phyloP scores from a whole-genome alignment of 352 stramenopile genomes.

The Pythium periplocum region DNA sequence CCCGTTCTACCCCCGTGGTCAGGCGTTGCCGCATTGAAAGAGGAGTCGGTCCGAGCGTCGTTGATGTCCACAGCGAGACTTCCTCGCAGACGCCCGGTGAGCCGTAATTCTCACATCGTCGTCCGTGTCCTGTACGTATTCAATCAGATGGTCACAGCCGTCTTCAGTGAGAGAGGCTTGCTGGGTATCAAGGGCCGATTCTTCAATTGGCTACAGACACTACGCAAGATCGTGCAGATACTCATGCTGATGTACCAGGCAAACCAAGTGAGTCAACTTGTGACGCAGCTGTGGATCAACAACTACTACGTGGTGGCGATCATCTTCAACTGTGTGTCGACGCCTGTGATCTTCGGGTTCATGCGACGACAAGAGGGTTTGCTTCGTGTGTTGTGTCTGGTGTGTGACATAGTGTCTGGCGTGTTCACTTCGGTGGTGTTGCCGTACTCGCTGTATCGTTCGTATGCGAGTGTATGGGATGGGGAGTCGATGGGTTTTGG shows the following conservation, averaged over 20 bases:
- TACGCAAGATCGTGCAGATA: constrained; percentile 4
- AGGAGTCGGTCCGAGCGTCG: too few species aligned
- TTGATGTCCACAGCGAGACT: too few species aligned
- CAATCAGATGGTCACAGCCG: too few species aligned
- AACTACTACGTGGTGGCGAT: neutral
- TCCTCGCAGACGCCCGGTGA: too few species aligned
- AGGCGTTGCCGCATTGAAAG: too few species aligned
- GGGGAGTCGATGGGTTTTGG: neutral
- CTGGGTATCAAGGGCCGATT: constrained; percentile 1
- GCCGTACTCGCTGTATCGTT: neutral
- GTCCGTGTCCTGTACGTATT: too few species aligned
- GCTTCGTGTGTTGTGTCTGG: constrained; percentile 1
- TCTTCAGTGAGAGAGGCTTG: neutral
- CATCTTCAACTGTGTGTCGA: constrained; percentile 6
- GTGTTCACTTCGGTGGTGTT: neutral
- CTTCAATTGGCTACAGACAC: neutral
- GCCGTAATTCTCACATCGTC: too few species aligned
- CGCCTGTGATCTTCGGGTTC: neutral
- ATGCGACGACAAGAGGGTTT: neutral
- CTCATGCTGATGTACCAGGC: constrained; percentile 1
- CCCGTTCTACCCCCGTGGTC: too few species aligned
- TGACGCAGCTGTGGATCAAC: neutral
- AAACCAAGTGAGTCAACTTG: neutral
- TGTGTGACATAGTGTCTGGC: constrained; percentile 1
- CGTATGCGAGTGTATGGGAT: constrained; percentile 1